Evolutionary conservation across 2,329 filamentous ascomycete genomes (phyloP), one percentile per base, ranked within the genome.

Genomic region (Pleomassaria siparia): DNA sequence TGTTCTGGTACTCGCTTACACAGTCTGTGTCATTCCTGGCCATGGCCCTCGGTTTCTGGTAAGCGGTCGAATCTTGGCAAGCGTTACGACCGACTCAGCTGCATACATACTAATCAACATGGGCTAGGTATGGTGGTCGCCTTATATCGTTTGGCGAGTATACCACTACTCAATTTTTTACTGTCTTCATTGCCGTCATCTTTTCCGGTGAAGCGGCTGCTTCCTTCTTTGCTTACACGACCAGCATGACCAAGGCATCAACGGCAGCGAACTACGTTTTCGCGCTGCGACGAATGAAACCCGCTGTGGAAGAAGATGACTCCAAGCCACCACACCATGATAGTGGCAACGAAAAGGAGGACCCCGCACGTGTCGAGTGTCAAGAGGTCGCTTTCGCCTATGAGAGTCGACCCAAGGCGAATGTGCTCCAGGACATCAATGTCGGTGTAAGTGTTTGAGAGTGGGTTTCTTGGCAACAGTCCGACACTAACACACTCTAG

Each of bases 161-260:
- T 13, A 72, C 76, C 2, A 79, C 90, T 61, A 92, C 92, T 70
- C 87, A 91, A 58, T 97, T 97, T 79, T 97, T 96, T 74, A 78
- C 96, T 39, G 91, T 89, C 62, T 96, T 96, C 73, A 84, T 86
- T 51, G 81, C 89, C 32, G 81, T 96, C 59, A 87, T 95, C 57
- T 96, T 95, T 59, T 89, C 90, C 43, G 87, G 90, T 0, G 91
- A 96, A 70, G 94, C 91, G 3, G 92, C 92, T 1, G 92, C 92
- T 7, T 87, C 85, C 0, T 87, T 97, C 60, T 97, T 97, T 74
- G 89, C 87, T 0, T 96, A 96, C 64, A 89, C 92, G 0, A 91
- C 92, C 0, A 92, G 96, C 60, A 95, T 97, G 88, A 89, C 91
- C 57, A 97, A 97, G 74, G 91, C 94, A 0, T 78, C 96, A n/a